These are phyloP conservation scores for Syzygium jambos DNA, from an alignment of 345 rosid species.

Conservation along the genomic window DNA sequence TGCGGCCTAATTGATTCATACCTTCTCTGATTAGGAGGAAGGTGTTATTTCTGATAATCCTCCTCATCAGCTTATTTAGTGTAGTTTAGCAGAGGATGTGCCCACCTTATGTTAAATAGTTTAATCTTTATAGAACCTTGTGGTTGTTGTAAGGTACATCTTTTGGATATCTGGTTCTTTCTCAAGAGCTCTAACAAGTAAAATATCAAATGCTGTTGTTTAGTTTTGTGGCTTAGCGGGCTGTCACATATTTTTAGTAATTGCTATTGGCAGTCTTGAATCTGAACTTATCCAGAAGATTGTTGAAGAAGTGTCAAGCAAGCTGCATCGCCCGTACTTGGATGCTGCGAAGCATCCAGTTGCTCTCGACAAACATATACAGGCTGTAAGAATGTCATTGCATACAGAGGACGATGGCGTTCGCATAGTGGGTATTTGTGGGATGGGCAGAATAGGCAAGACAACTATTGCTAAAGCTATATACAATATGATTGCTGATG, in stretches of 20 bases:
- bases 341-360: neutral
- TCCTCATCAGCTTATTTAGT: neutral
- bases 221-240: neutral
- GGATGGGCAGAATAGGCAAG: constrained; percentile 7
- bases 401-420: neutral
- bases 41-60: neutral
- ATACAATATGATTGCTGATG: constrained; percentile 3
- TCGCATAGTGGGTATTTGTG: neutral
- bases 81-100: neutral
- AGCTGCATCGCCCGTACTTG: neutral
- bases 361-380: neutral
- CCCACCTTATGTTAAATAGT: neutral
- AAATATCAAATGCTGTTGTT: neutral
- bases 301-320: constrained; percentile 9
- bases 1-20: neutral
- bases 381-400: neutral
- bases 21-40: neutral
- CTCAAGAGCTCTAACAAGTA: neutral
- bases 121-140: neutral
- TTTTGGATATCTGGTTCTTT: neutral
- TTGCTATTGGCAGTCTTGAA: constrained; percentile 1
- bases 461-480: constrained; percentile 21
- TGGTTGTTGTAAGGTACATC: neutral
- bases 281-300: constrained; percentile 2
- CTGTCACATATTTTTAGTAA: neutral